A percentile compares a stretch with the other conserved stretches of the same genome.
Evolutionary conservation across 495 filamentous ascomycete species (phyloP).

Genomic region (Talaromyces stipitatus): DNA sequence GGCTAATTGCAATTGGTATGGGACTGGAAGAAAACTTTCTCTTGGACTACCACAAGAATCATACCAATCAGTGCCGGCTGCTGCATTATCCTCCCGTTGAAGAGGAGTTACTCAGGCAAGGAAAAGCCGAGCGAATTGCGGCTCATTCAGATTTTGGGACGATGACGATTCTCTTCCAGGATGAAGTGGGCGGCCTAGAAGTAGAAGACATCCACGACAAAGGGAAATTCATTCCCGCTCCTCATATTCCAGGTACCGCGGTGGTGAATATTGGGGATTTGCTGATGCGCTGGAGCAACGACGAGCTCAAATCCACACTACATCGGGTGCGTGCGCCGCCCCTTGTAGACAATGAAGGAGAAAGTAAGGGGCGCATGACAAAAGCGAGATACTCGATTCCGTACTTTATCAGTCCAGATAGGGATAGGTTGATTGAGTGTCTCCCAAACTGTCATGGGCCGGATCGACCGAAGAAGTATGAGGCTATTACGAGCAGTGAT

Average conservation of each 20-base stretch:
- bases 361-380: too few relatives aligned
- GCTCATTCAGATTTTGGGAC: conserved; percentile 41
- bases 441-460: too few relatives aligned
- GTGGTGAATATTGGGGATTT: conserved; percentile 32
- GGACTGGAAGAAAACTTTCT: conserved; percentile 28
- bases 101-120: conserved; percentile 12
- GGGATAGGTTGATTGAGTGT: conserved; percentile 40
- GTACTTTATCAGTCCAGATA: conserved; percentile 43
- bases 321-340: conserved; percentile 35
- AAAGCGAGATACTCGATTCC: conserved; percentile 43
- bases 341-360: conserved; percentile 7
- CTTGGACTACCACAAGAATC: not conserved
- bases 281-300: conserved; percentile 16
- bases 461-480: too few relatives aligned
- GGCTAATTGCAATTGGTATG: conserved; percentile 33
- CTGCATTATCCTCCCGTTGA: conserved; percentile 9
- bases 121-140: conserved; percentile 22
- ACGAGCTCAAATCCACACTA: conserved; percentile 33
- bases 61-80: conserved; percentile 19
- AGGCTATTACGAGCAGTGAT: too few relatives aligned
- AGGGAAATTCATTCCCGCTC: conserved; percentile 1
- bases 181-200: conserved; percentile 36
- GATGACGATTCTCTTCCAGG: conserved; percentile 44
- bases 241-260: conserved; percentile 22
- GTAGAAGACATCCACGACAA: conserved; percentile 26